Conservation (phyloP, 169 alveolate genomes). For the Babesia bovis region DNA sequence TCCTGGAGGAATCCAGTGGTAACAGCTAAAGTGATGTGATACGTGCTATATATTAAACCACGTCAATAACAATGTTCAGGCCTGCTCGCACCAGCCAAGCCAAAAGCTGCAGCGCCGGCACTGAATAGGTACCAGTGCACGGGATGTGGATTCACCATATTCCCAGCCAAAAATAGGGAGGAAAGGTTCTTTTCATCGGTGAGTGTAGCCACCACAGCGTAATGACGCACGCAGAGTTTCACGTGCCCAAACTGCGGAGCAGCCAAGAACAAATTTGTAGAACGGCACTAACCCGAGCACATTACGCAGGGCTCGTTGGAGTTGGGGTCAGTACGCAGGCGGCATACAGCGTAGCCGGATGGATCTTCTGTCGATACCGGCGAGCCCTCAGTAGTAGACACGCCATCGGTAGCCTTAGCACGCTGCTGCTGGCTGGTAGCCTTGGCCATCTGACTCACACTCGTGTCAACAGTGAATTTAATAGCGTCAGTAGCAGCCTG, state of each 20-base stretch:
- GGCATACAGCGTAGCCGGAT: conserved; percentile 46
- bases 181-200: conserved; percentile 73
- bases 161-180: conserved; percentile 78
- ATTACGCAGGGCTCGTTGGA: conserved; percentile 74
- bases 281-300: conserved; percentile 73
- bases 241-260: conserved; percentile 71
- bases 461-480: conserved; percentile 94
- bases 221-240: conserved; percentile 38
- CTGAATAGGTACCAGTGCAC: conserved; percentile 69
- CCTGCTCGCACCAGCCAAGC: conserved; percentile 13
- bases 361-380: conserved; percentile 45
- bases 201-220: background rate
- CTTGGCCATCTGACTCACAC: conserved; percentile 73
- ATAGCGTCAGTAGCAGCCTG: conserved; percentile 98
- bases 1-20: no score
- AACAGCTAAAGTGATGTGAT: no score
- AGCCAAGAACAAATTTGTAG: conserved; percentile 53
- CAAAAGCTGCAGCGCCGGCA: conserved; percentile 1
- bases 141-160: conserved; percentile 74
- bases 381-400: conserved; percentile 64
- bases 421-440: conserved; percentile 26
- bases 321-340: conserved; percentile 52
- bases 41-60: no score
- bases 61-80: conserved; percentile 4
- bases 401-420: conserved; percentile 4